phyloP scores from a whole-genome alignment of 2,329 filamentous ascomycete species.

The Verticillium dahliae region DNA sequence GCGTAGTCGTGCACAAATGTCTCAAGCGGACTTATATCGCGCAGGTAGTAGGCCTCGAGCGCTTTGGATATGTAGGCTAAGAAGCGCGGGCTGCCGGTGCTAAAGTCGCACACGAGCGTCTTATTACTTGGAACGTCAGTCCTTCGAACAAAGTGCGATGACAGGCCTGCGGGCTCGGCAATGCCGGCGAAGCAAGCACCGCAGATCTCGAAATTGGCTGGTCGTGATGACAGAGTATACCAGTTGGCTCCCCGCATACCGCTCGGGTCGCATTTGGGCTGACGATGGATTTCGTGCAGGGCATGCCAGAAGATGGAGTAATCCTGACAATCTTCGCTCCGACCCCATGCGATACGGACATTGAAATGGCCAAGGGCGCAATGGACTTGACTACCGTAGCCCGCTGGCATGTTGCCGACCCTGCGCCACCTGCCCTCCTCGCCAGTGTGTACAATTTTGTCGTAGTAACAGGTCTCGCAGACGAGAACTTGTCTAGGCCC shows the following conservation, averaged over 20 bases:
- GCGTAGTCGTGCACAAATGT: conserved; percentile 21
- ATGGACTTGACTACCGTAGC: conserved; percentile 12
- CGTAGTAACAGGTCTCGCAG: conserved; percentile 29
- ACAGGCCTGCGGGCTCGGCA: conserved; percentile 21
- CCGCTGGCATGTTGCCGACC: conserved; percentile 7
- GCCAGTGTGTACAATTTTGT: conserved; percentile 23
- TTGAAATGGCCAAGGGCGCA: conserved; percentile 24
- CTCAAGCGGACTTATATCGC: conserved; percentile 16
- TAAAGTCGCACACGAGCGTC: conserved; percentile 25
- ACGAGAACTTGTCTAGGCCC: conserved; percentile 19
- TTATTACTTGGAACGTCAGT: conserved; percentile 8
- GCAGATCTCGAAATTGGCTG: conserved; percentile 26
- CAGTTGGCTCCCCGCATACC: conserved; percentile 23
- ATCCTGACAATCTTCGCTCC: conserved; percentile 21
- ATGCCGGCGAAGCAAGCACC: conserved; percentile 25
- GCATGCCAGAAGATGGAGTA: conserved; percentile 26
- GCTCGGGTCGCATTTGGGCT: conserved; percentile 20
- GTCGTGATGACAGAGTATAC: conserved; percentile 25
- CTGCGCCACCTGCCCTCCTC: conserved; percentile 18
- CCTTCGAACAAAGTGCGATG: conserved; percentile 20
- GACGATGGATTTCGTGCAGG: conserved; percentile 15
- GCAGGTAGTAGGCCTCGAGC: conserved; percentile 21
- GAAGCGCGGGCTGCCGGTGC: conserved; percentile 20
- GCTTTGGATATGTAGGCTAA: conserved; percentile 13
- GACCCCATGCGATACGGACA: conserved; percentile 20